Evolutionary conservation across 208 protist genomes (phyloP), one percentile per base, ranked within the genome.

Genomic region (Acanthamoeba castellanii): DNA sequence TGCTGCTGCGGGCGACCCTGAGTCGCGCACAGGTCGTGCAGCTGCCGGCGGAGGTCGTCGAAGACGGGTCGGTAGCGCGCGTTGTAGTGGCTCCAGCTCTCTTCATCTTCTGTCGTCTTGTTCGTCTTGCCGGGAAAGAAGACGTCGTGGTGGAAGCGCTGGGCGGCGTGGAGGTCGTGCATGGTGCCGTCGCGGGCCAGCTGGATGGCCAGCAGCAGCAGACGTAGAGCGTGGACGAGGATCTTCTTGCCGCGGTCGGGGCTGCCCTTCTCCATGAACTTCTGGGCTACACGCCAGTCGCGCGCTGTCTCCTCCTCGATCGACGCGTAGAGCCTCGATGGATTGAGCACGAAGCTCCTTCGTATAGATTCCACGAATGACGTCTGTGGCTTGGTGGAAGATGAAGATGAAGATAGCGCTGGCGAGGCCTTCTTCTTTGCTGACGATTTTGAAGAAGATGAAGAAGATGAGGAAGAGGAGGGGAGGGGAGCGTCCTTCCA

Each of bases 211-310:
- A 94, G 27, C 13, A 94, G 89, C 5, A 94, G 25, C 64, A 94
- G 68, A 16, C 89, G 89, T 1, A 94, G n/a, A 25, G 89, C 89
- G 45, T 94, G 89, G 11, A 94, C 89, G 42, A 94, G 16, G 11
- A 64, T 94, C 89, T 94, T 94, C 70, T 81, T 74, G 57, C 64
- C 68, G 50, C 55, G 45, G 11, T 9, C 89, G 13, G 55, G 5
- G 25, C 18, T 59, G 66, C 89, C 89, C 70, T 94, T 94, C 30
- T 94, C 50, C 45, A 74, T 30, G 66, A 37, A 81, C 89, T 94
- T 94, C 70, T 94, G 47, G 7, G 89, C 89, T 37, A 94, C 52
- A 5, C 68, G 45, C 89, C 89, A 94, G 89, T 94, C 89, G 9
- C 89, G 37, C 11, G 45, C 20, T 0, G 89, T 94, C 70, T 94